Percentiles rank a stretch among this genome's conserved stretches.
Evolutionary conservation across 2,329 filamentous ascomycete species (phyloP).

Genomic region (Penicillium sp.): DNA sequence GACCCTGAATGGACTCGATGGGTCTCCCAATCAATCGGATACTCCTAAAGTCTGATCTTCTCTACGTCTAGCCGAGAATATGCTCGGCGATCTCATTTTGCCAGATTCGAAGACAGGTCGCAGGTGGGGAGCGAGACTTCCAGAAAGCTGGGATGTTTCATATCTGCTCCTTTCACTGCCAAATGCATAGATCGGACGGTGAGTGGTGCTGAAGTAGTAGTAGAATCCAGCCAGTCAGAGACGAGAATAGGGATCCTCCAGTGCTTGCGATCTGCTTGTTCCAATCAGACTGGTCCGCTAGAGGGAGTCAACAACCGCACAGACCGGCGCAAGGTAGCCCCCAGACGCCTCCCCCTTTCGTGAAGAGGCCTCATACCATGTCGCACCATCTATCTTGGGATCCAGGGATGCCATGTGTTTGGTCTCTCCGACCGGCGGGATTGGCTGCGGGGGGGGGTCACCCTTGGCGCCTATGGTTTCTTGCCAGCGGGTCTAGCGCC

Average conservation of each 20-base stretch:
- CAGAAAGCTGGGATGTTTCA: constrained; percentile 22
- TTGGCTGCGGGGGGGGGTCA: constrained; percentile 14
- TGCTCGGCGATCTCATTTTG: constrained; percentile 3
- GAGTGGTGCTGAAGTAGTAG: constrained; percentile 10
- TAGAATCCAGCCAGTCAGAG: constrained; percentile 14
- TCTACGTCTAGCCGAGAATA: constrained; percentile 6
- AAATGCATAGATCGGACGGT: not conserved
- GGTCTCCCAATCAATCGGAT: constrained; percentile 21
- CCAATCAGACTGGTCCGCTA: constrained; percentile 17
- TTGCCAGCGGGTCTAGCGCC: constrained; percentile 10
- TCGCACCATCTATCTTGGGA: constrained; percentile 20
- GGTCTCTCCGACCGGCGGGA: constrained; percentile 7
- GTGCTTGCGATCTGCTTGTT: constrained; percentile 12
- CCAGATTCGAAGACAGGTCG: not conserved
- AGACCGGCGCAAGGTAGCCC: constrained; percentile 13
- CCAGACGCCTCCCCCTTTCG: constrained; percentile 8
- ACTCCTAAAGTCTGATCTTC: constrained; percentile 15
- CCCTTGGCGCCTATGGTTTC: constrained; percentile 14
- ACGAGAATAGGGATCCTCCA: constrained; percentile 1
- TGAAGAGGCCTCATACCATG: constrained; percentile 4
- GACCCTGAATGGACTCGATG: constrained; percentile 9
- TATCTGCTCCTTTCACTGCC: not conserved
- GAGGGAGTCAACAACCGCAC: constrained; percentile 20
- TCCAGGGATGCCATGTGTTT: constrained; percentile 6
- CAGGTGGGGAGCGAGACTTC: constrained; percentile 7